phyloP scores from a whole-genome alignment of 2,329 filamentous ascomycete genomes.

The Phoma sp. region DNA sequence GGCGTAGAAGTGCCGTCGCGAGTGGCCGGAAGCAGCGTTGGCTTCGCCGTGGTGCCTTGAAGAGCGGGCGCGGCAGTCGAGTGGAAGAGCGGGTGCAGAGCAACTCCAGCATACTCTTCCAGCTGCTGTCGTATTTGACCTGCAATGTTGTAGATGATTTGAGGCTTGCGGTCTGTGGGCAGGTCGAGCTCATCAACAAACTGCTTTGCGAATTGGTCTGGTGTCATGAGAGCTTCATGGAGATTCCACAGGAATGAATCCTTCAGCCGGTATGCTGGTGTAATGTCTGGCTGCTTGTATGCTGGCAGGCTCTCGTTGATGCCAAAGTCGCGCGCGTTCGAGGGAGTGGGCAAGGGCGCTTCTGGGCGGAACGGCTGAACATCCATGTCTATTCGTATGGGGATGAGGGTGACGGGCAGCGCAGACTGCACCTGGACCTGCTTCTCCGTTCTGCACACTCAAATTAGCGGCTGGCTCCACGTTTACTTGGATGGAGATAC shows the following conservation, averaged over 20 bases:
- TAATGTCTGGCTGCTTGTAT: constrained; percentile 80
- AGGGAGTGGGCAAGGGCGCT: constrained; percentile 69
- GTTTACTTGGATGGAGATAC: constrained; percentile 36
- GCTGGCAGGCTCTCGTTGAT: constrained; percentile 78
- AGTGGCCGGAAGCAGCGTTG: constrained; percentile 53
- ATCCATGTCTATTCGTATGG: constrained; percentile 95
- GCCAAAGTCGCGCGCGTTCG: constrained; percentile 63
- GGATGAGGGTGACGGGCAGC: constrained; percentile 88
- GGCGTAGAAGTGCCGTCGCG: constrained; percentile 61
- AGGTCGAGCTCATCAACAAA: constrained; percentile 94
- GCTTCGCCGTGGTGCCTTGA: constrained; percentile 40
- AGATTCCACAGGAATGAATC: constrained; percentile 99
- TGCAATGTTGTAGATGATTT: constrained; percentile 80
- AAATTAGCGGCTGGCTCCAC: constrained; percentile 15
- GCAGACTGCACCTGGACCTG: constrained; percentile 72
- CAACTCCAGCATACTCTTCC: constrained; percentile 94
- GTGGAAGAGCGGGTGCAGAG: constrained; percentile 91
- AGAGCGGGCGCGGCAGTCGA: constrained; percentile 49
- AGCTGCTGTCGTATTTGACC: constrained; percentile 94
- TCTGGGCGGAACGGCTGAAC: constrained; percentile 78
- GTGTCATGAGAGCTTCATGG: constrained; percentile 91
- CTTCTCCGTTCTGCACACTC: constrained; percentile 59
- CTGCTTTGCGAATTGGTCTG: constrained; percentile 90
- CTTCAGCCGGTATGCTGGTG: constrained; percentile 85
- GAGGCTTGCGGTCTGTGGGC: constrained; percentile 70